These are phyloP conservation scores for Colletotrichum coccodes DNA, from an alignment of 2,329 filamentous ascomycete species.

Conservation along the genomic window DNA sequence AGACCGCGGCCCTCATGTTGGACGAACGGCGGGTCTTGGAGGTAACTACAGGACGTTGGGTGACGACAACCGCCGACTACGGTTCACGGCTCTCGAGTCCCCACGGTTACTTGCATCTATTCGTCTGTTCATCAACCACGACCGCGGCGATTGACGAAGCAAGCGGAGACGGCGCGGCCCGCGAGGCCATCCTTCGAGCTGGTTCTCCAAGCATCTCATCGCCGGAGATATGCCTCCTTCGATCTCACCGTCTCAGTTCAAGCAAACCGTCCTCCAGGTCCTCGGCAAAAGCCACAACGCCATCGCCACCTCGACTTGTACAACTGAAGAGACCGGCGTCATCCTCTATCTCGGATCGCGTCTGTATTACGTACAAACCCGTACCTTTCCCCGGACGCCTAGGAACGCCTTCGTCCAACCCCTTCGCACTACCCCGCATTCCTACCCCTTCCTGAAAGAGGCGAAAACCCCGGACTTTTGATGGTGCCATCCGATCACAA, in stretches of 20 bases:
- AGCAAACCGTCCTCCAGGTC: neutral
- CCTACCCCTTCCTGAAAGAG: constrained; percentile 9
- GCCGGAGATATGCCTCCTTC: neutral
- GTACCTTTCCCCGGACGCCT: neutral
- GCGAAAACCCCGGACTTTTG: constrained; percentile 1
- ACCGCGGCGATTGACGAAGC: neutral
- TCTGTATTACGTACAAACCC: neutral
- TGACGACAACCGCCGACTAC: neutral
- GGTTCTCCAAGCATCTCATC: neutral
- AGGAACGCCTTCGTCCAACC: neutral
- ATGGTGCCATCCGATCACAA: constrained; percentile 28
- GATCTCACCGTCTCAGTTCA: too few relatives aligned
- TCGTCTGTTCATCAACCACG: neutral
- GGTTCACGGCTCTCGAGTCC: neutral
- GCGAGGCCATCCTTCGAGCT: neutral
- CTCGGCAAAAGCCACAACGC: neutral
- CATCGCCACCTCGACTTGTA: neutral
- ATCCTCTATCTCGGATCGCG: neutral
- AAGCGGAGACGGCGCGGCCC: neutral
- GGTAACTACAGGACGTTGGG: neutral
- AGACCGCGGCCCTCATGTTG: neutral
- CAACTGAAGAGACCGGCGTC: neutral
- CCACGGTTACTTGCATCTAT: neutral
- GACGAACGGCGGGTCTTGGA: too few relatives aligned
- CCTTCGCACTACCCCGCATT: constrained; percentile 1